Base-by-base conservation (phyloP, 306 rosid species). In the Geum urbanum region DNA sequence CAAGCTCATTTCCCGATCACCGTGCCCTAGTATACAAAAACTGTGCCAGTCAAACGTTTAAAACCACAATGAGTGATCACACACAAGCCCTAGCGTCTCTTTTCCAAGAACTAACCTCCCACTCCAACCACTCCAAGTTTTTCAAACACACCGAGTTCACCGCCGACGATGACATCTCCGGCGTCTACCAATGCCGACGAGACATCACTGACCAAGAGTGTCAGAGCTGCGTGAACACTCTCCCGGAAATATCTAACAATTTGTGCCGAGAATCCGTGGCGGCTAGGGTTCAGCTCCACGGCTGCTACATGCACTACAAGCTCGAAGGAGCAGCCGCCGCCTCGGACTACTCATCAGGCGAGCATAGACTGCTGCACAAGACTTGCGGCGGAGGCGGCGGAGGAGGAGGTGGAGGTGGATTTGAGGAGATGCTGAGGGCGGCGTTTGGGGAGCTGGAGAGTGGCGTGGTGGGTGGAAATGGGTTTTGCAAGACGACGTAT, bases 151-250 rank as follows among this genome's bases (percentile, higher is more conserved):
- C 7, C 19, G 77, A 82, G 64, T 18, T 64, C 14, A 13, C 44
- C 14, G 9, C 67, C 1, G 43, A 51, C 43, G 71, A 71, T 0
- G 76, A 69, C 49, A 62, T 89, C 58, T 78, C 81, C 2, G 92
- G 89, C 7, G 75, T 83, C 46, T 92, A 81, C n/a, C 97, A 92
- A 52, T 92, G 97, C 69, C 77, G 90, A 41, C 68, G 82, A 0
- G 89, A 87, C 13, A 75, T 87, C 47, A 74, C 58, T 70, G 43
- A 27, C 1, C 65, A 74, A n/a, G 89, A 79, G 35, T 92, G 97
- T 51, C 69, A 73, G 71, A 51, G 24, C 75, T 91, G 97, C 16
- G 90, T 91, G 3, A 81, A 43, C 52, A 20, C 61, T 5, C 72
- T 86, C 5, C 71, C 83, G 6, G 69, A 67, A 1, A 72, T 81